Evolutionary conservation across 306 rosid genomes (phyloP), one percentile per base, ranked within the genome.

Genomic region (Rosa multiflora): DNA sequence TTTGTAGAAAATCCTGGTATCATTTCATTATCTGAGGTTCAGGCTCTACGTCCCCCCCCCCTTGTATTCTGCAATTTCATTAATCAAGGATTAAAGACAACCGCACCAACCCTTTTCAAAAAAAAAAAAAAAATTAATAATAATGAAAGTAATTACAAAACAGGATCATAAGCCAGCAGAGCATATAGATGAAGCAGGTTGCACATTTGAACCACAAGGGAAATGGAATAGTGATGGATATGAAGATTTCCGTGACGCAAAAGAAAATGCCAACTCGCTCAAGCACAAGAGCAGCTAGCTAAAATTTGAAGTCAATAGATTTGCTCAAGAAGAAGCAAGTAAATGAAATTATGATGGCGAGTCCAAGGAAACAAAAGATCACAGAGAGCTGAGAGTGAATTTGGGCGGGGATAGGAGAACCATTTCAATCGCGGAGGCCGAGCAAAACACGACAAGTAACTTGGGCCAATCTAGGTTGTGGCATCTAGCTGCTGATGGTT

Each of bases 391-490:
- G 23, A 6, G 23, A 53, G 17, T 75, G 80, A 56, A 37, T 29
- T 21, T 52, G 32, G 4, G 39, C n/a, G 3, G 66, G 26, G 26
- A 13, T 26, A 11, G 15, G 4, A 21, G 44, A n/a, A 67, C 58
- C 21, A 77, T 68, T 5, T 68, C 67, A 11, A 67, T 26, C 6
- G 67, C 55, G n/a, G 74, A 52, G 0, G 47, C 67, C 68, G 52
- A 49, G 67, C 75, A 67, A 23, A 78, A 78, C 42, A 35, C 59
- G 7, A 55, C 49, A 10, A 42, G 9, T 5, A 69, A 52, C n/a
- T 40, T 68, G 4, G 55, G 14, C 75, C 80, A 67, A 37, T 77
- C 56, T 15, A 67, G 20, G 37, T 77, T 52, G 12, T 37, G 74
- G 21, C 0, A 21, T 51, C 46, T 20, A 8, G 5, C 13, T 7